Conservation (phyloP, 345 rosid genomes). For the Eucalyptus marginata region DNA sequence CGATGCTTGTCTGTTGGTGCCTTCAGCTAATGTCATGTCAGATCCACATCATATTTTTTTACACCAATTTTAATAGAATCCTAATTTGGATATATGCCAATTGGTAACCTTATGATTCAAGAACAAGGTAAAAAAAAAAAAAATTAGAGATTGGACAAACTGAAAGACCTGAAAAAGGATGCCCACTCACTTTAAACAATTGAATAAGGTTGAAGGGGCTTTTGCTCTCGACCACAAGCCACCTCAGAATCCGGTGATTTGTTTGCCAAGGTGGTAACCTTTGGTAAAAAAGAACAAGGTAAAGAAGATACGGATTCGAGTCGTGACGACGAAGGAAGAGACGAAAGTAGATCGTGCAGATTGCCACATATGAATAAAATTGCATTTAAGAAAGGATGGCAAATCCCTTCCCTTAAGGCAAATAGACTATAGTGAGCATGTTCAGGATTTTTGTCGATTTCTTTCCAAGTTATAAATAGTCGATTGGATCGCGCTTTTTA, state of each 20-base stretch:
- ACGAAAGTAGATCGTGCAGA: not conserved
- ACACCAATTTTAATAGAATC: too few relatives aligned
- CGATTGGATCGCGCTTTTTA: not conserved
- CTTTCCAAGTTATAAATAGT: not conserved
- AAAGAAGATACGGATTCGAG: not conserved
- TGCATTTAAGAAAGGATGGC: not conserved
- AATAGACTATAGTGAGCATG: not conserved
- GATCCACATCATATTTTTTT: not conserved
- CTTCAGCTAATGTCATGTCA: not conserved
- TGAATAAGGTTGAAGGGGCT: not conserved
- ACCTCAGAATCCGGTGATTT: not conserved
- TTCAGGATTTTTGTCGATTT: not conserved
- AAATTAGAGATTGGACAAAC: accelerated
- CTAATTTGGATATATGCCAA: too few relatives aligned
- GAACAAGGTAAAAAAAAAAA: too few relatives aligned
- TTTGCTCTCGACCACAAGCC: not conserved
- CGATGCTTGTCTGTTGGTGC: not conserved
- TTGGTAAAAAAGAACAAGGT: not conserved
- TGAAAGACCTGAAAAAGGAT: too few relatives aligned
- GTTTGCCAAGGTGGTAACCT: not conserved
- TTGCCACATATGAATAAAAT: not conserved
- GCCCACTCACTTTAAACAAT: not conserved
- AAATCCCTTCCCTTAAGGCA: not conserved
- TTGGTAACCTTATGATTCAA: too few relatives aligned
- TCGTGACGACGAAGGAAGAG: not conserved